Conservation (phyloP, 768 basidiomycete species). For the Hortiboletus campestris region DNA sequence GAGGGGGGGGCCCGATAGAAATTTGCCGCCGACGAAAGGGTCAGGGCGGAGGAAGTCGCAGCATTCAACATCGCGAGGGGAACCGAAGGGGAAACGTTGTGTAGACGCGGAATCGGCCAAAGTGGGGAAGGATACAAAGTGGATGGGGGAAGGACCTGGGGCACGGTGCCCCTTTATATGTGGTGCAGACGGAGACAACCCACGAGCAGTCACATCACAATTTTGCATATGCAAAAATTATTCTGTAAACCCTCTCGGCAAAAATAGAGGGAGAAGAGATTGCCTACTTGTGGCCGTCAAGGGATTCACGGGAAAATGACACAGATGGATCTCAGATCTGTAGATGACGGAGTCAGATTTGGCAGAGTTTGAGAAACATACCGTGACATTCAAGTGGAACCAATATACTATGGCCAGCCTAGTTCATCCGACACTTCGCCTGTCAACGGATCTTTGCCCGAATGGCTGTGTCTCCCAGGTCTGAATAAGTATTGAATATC, state of each 20-base stretch:
- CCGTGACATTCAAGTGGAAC: too few species aligned
- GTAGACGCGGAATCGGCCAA: neutral
- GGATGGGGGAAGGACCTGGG: slow-evolving; percentile 13
- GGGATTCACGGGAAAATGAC: slow-evolving; percentile 36
- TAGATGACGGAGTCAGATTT: slow-evolving; percentile 27
- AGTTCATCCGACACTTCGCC: too few species aligned
- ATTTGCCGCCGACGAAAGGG: slow-evolving; percentile 31
- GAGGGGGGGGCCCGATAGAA: slow-evolving; percentile 34
- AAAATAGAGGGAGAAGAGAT: slow-evolving; percentile 34
- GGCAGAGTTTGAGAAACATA: slow-evolving; percentile 31
- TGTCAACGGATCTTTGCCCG: slow-evolving; percentile 6
- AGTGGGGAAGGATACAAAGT: slow-evolving; percentile 8
- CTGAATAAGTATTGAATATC: neutral
- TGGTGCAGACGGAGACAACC: slow-evolving; percentile 16
- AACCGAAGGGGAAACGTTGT: neutral
- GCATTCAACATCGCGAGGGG: slow-evolving; percentile 29
- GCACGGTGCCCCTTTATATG: slow-evolving; percentile 32
- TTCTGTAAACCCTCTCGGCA: slow-evolving; percentile 26
- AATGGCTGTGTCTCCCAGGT: neutral
- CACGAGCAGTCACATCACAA: slow-evolving; percentile 24
- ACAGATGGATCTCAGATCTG: slow-evolving; percentile 31
- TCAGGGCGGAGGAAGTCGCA: slow-evolving; percentile 29
- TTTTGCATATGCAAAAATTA: slow-evolving; percentile 26
- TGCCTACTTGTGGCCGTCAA: slow-evolving; percentile 31
- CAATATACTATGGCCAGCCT: too few species aligned